These are phyloP conservation scores for Crucibulum cyathiforme DNA, from an alignment of 1,284 basidiomycete species.

Conservation along the genomic window DNA sequence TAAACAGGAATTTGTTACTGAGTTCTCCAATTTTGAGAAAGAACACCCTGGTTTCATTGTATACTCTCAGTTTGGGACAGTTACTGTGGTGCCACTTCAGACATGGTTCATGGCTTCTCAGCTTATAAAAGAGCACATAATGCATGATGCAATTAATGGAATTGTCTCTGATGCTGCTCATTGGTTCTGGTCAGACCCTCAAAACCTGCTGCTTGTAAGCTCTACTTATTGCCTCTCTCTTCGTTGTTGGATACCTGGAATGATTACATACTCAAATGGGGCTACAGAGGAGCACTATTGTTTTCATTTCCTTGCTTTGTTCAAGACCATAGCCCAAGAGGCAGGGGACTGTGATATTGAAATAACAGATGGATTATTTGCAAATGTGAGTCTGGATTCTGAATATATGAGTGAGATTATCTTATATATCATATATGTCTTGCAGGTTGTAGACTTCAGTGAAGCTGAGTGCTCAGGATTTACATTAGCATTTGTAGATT, in stretches of 20 bases:
- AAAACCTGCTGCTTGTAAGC: conserved; percentile 18
- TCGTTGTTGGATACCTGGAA: conserved; percentile 30
- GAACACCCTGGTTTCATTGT: conserved; percentile 15
- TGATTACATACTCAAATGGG: conserved; percentile 35
- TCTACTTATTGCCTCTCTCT: conserved; percentile 21
- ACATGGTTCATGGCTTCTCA: conserved; percentile 27
- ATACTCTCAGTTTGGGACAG: conserved; percentile 5
- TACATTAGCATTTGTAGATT: conserved; percentile 27
- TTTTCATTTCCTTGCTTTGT: conserved; percentile 29
- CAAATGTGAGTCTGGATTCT: conserved; percentile 10
- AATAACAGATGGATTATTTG: conserved; percentile 16
- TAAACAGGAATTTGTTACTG: conserved; percentile 8
- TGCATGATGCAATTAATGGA: conserved; percentile 30
- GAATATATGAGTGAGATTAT: neutral
- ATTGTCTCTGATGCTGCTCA: conserved; percentile 40
- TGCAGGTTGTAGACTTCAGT: conserved; percentile 37
- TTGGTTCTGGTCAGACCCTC: conserved; percentile 21
- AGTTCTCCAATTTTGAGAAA: conserved; percentile 6
- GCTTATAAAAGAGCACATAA: conserved; percentile 20
- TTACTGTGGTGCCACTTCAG: conserved; percentile 30
- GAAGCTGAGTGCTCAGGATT: conserved; percentile 35
- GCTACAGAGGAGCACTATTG: conserved; percentile 28
- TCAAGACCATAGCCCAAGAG: conserved; percentile 23
- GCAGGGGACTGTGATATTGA: conserved; percentile 1
- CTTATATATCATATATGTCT: neutral